Percentiles rank a stretch among this genome's conserved stretches.
Conservation (phyloP, 139 green algal species). For the Astrephomene gubernaculifera region DNA sequence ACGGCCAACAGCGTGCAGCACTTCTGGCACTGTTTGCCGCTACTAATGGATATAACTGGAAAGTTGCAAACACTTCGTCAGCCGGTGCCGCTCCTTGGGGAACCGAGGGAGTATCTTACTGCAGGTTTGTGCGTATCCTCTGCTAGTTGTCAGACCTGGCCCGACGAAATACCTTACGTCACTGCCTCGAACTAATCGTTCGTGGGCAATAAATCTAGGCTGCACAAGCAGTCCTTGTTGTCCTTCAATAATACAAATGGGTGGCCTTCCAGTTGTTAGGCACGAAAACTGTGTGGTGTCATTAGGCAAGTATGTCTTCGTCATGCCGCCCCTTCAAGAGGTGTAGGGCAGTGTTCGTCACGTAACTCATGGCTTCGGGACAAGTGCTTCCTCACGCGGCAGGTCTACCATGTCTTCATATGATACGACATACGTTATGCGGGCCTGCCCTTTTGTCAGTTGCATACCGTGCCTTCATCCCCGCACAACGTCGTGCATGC, state of each 20-base stretch:
- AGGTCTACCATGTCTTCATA: background rate
- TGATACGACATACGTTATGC: background rate
- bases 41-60: conserved; percentile 23
- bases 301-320: background rate
- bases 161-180: background rate
- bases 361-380: background rate
- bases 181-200: background rate
- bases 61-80: background rate
- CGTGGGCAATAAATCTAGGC: no score
- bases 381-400: background rate
- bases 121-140: conserved; percentile 14
- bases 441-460: background rate
- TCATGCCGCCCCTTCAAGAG: background rate
- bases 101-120: conserved; percentile 20
- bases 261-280: no score
- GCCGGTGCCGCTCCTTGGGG: conserved; percentile 3
- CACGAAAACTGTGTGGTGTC: no score
- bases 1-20: background rate
- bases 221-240: no score
- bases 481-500: background rate
- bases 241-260: no score
- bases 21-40: conserved; percentile 37
- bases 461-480: background rate
- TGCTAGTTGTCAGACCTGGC: background rate
- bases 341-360: background rate